Percentiles rank a stretch among this genome's conserved stretches.
These are phyloP conservation scores for Camellia granthamiana DNA, from an alignment of 148 eudicot species.

Conservation along the genomic window DNA sequence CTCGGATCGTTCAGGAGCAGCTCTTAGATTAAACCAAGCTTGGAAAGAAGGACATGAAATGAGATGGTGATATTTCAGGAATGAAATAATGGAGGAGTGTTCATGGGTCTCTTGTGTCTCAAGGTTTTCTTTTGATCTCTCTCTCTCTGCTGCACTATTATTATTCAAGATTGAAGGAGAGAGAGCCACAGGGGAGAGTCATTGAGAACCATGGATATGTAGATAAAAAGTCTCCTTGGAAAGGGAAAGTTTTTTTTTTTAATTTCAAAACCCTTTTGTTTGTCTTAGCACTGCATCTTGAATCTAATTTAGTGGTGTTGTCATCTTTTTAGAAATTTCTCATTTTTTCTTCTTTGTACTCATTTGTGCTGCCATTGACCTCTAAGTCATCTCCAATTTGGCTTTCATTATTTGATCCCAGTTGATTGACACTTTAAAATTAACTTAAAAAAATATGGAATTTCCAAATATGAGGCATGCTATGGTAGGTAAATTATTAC, in stretches of 20 bases:
- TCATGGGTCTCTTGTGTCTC: not conserved
- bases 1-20: constrained; percentile 29
- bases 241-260: not conserved
- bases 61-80: not conserved
- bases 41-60: not conserved
- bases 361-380: too few relatives aligned
- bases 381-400: too few relatives aligned
- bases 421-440: too few relatives aligned
- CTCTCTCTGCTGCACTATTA: not conserved
- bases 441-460: too few relatives aligned
- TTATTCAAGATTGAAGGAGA: not conserved
- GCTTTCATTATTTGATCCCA: too few relatives aligned
- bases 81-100: not conserved
- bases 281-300: not conserved
- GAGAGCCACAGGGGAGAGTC: too few relatives aligned
- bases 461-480: too few relatives aligned
- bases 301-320: not conserved
- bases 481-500: too few relatives aligned
- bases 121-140: not conserved
- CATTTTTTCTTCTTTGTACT: too few relatives aligned
- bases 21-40: not conserved
- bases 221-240: not conserved
- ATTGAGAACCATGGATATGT: not conserved
- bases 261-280: not conserved
- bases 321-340: not conserved